phyloP scores from a whole-genome alignment of 768 basidiomycete genomes.

The Sporobolomyces roseus region DNA sequence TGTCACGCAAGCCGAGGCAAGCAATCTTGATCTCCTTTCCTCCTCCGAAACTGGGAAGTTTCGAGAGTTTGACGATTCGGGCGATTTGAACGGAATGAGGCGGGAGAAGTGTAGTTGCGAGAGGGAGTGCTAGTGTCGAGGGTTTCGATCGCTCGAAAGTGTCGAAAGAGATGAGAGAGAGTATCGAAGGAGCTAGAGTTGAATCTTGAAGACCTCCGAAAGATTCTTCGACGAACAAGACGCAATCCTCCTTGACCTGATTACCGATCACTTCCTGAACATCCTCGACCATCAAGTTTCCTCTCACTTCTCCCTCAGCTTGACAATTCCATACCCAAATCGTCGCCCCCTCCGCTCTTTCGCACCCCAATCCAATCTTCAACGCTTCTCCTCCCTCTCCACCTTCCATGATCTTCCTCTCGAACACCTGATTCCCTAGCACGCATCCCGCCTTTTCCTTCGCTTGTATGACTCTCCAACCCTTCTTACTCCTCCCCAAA shows the following conservation, averaged over 20 bases:
- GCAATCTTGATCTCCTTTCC: slow-evolving; percentile 20
- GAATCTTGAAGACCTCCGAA: too few species aligned
- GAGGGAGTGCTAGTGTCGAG: too few species aligned
- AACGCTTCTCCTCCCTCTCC: slow-evolving; percentile 7
- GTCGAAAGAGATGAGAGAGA: not conserved
- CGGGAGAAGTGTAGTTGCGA: slow-evolving; percentile 2
- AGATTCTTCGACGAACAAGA: slow-evolving; percentile 1
- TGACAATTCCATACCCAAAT: slow-evolving; percentile 41
- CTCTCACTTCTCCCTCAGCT: not conserved
- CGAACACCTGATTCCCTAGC: slow-evolving; percentile 12
- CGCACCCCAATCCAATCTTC: slow-evolving; percentile 27
- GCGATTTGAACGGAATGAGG: not conserved
- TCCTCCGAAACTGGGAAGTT: slow-evolving; percentile 9
- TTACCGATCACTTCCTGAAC: slow-evolving; percentile 22
- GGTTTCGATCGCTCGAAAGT: too few species aligned
- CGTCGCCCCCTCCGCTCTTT: slow-evolving; percentile 14
- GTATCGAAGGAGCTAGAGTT: not conserved
- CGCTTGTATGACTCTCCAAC: slow-evolving; percentile 9
- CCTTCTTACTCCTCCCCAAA: slow-evolving; percentile 1
- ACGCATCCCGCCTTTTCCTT: not conserved
- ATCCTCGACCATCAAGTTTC: slow-evolving; percentile 25
- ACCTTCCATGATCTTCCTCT: not conserved
- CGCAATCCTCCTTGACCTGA: not conserved
- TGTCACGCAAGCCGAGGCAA: slow-evolving; percentile 37
- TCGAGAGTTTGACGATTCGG: too few species aligned